Evolutionary conservation across 129 eudicot genomes (phyloP), one percentile per base, ranked within the genome.

Genomic region (Pittosporum tobira): DNA sequence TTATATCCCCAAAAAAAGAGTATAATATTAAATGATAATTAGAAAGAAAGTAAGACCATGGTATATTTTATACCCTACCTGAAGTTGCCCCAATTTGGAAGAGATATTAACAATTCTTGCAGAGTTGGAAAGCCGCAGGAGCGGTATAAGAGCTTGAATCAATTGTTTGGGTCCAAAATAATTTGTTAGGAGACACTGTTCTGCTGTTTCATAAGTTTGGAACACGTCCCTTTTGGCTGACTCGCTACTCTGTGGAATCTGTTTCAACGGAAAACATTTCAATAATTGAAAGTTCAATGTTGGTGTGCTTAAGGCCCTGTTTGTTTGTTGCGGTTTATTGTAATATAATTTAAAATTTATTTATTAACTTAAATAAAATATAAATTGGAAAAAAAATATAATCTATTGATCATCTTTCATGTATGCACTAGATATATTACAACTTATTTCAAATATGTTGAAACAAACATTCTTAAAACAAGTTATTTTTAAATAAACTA

Each of bases 51-150:
- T 18, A 18, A 5, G 15, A n/a, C 11, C 50, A 45, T 8, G 15
- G 20, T 45, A 6, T 13, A 45, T 14, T 45, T 18, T 3, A 8
- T 45, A 4, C 16, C 16, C 20, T 71, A 72, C 82, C 59, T 76
- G 44, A 26, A 71, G 63, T 51, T 61, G 71, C 5, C 82, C 77
- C 44, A 71, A 31, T 26, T 57, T 49, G 71, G 77, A 71, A 18
- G 82, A 76, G 42, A 76, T 12, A 71, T 76, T 76, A 48, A 76
- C 77, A 22, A 76, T 25, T 49, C 62, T 67, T 12, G 81, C 63
- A 31, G 77, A 71, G 25, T 28, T 18, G 20, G 82, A 76, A 50
- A 65, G 61, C 30, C 46, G 68, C 20, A 76, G 63, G 57, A 76
- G 71, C 15, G 82, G 48, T 24, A 76, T 40, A 31, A 76, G 74